phyloP scores from a whole-genome alignment of 2,329 filamentous ascomycete genomes.

The Pseudonectria foliicola region DNA sequence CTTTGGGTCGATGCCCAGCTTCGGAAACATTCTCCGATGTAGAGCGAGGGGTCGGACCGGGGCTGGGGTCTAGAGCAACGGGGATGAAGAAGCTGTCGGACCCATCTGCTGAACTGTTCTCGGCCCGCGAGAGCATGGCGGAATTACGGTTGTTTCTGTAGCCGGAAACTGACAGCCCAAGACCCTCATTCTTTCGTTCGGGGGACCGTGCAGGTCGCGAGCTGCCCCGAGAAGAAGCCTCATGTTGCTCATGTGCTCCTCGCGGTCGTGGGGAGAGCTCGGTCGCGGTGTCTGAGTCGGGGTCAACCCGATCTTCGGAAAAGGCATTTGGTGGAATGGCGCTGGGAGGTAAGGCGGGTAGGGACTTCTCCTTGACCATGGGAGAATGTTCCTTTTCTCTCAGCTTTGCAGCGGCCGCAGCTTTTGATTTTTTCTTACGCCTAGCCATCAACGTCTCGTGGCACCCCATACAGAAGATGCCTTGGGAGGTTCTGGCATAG shows the following conservation, averaged over 20 bases:
- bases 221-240: constrained; percentile 48
- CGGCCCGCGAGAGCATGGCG: constrained; percentile 48
- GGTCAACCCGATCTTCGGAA: constrained; percentile 50
- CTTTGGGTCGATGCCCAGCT: constrained; percentile 42
- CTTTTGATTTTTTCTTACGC: constrained; percentile 77
- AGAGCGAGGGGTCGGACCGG: constrained; percentile 50
- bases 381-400: constrained; percentile 57
- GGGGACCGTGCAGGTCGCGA: constrained; percentile 48
- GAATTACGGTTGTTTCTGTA: constrained; percentile 77
- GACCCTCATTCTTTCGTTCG: constrained; percentile 50
- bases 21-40: constrained; percentile 41
- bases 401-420: constrained; percentile 49
- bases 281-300: constrained; percentile 59
- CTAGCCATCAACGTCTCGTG: constrained; percentile 95
- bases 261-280: constrained; percentile 61
- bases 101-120: constrained; percentile 41
- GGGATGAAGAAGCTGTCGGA: constrained; percentile 70
- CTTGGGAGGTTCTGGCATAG: constrained; percentile 95
- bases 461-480: constrained; percentile 99
- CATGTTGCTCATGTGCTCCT: constrained; percentile 41
- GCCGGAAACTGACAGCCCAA: constrained; percentile 65
- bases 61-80: constrained; percentile 65
- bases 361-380: constrained; percentile 79
- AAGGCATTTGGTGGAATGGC: constrained; percentile 58
- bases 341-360: constrained; percentile 82